A percentile compares a stretch with the other conserved stretches of the same genome.
phyloP scores from a whole-genome alignment of 2,329 filamentous ascomycete species.

The Monosporascus sp. region DNA sequence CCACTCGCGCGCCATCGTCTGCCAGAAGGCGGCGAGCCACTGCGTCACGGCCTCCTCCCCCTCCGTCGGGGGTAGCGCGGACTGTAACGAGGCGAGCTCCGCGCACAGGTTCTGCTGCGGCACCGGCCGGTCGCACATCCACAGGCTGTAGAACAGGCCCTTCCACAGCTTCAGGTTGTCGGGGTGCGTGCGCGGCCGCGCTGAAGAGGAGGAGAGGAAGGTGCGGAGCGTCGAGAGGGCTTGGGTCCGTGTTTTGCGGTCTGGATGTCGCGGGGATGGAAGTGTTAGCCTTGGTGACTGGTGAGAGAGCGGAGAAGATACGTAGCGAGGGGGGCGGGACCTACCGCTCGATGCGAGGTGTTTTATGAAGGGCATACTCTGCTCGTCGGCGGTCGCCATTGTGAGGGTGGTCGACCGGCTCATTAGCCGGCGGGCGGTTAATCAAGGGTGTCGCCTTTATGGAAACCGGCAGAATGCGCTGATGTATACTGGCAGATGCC shows the following conservation, averaged over 20 bases:
- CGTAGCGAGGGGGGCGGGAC: constrained; percentile 22
- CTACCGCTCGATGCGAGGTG: constrained; percentile 80
- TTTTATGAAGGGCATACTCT: constrained; percentile 69
- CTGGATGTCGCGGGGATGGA: constrained; percentile 36
- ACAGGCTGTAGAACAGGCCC: constrained; percentile 87
- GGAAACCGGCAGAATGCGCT: too few species aligned
- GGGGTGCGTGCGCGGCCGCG: constrained; percentile 54
- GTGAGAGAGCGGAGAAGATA: background rate
- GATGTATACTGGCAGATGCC: too few species aligned
- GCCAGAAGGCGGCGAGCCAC: constrained; percentile 65
- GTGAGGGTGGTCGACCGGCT: background rate
- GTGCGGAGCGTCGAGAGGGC: constrained; percentile 72
- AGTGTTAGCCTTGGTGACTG: background rate
- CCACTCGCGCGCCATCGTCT: constrained; percentile 66
- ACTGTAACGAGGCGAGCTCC: constrained; percentile 69
- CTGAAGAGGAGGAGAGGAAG: constrained; percentile 61
- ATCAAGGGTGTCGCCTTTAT: too few species aligned
- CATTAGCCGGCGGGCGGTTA: background rate
- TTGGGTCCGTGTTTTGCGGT: constrained; percentile 71
- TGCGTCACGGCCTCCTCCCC: constrained; percentile 30
- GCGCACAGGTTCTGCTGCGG: constrained; percentile 79
- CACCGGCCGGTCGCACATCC: constrained; percentile 88
- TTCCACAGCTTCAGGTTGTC: constrained; percentile 91
- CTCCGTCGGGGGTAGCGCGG: constrained; percentile 44
- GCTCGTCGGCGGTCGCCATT: constrained; percentile 36